A percentile compares a stretch with the other conserved stretches of the same genome.
Evolutionary conservation across 768 basidiomycete species (phyloP).

Genomic region (Dentipellis fragilis): DNA sequence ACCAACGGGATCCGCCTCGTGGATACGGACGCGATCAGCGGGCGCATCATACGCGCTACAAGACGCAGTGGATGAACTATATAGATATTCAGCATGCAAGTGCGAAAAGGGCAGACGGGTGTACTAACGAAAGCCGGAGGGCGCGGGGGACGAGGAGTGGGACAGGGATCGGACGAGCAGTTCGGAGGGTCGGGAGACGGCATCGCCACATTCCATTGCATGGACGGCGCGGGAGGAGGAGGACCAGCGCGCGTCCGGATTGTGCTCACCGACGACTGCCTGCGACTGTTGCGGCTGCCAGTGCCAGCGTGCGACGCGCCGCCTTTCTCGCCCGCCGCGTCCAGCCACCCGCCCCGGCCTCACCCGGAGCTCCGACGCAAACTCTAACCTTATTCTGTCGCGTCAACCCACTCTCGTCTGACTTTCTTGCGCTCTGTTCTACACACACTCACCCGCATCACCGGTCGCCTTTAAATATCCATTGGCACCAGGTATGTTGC

Average conservation of each 20-base stretch:
- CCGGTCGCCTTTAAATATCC: conserved; percentile 88
- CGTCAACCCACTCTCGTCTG: background rate
- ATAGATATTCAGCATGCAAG: too few species aligned
- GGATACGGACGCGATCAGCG: too few species aligned
- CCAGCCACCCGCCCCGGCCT: background rate
- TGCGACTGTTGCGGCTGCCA: background rate
- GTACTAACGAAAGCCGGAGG: too few species aligned
- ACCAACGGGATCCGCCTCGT: too few species aligned
- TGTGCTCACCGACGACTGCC: background rate
- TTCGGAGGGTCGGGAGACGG: conserved; percentile 42
- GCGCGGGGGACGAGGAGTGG: too few species aligned
- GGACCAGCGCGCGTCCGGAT: background rate
- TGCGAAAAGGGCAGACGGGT: too few species aligned
- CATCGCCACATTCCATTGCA: conserved; percentile 84
- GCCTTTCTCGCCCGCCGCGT: background rate
- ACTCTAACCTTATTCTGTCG: conserved; percentile 11
- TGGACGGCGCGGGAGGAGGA: conserved; percentile 2
- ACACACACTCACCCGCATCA: conserved; percentile 10
- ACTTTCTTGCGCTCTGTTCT: background rate
- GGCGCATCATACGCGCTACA: too few species aligned
- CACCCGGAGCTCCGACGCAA: background rate
- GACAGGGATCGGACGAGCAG: background rate
- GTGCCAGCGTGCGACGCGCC: background rate
- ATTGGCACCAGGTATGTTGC: conserved; percentile 69
- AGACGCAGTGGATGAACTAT: too few species aligned